phyloP scores from a whole-genome alignment of 2,329 filamentous ascomycete genomes.

The Exophiala viscosa region DNA sequence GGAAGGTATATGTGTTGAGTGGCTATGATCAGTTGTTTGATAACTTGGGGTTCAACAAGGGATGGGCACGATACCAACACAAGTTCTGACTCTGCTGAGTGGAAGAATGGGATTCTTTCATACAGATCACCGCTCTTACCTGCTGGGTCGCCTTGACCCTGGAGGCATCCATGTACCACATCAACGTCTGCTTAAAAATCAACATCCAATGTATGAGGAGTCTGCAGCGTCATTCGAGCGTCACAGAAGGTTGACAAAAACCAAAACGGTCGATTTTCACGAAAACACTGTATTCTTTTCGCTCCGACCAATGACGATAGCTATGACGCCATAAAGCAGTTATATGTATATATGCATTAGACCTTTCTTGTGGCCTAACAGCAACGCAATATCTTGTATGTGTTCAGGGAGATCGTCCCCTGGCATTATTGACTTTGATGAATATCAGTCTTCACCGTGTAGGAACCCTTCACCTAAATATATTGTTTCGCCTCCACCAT shows the following conservation, averaged over 20 bases:
- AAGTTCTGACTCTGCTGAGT: not conserved
- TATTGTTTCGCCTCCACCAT: slow-evolving; percentile 74
- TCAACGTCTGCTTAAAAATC: not conserved
- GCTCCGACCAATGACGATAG: not conserved
- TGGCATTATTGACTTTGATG: not conserved
- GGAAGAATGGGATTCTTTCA: not conserved
- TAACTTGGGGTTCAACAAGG: no score
- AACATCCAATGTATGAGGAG: not conserved
- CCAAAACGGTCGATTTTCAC: not conserved
- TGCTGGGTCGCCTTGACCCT: not conserved
- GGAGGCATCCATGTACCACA: not conserved
- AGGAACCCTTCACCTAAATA: slow-evolving; percentile 40
- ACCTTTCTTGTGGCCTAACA: not conserved
- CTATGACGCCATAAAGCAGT: not conserved
- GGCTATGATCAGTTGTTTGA: no score
- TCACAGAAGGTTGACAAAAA: not conserved
- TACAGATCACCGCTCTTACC: not conserved
- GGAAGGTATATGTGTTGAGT: no score
- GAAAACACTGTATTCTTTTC: not conserved
- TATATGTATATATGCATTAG: not conserved
- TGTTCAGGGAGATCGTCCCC: not conserved
- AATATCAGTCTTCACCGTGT: slow-evolving; percentile 4
- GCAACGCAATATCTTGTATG: not conserved
- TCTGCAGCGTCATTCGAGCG: slow-evolving; percentile 12
- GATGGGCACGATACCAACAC: no score